Evolutionary conservation across 495 filamentous ascomycete species (phyloP), one percentile per base, ranked within the genome.

Genomic region (Tuber borchii): DNA sequence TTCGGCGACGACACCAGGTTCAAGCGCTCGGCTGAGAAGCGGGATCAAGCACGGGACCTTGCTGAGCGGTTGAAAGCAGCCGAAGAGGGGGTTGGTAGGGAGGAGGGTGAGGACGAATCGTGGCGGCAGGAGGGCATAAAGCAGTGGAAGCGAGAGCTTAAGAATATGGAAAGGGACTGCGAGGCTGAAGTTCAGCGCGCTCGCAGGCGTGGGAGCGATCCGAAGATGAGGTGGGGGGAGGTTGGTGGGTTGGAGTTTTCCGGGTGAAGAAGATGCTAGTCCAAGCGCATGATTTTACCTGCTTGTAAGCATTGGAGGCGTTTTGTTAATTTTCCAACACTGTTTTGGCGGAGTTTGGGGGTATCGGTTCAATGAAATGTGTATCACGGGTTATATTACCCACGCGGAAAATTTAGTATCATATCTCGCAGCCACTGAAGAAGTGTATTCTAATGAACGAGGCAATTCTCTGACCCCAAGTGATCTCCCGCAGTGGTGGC

Each of bases 1-100:
- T 95, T 94, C 79, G 92, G 89, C 9, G 87, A 88, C 1, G 85
- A 88, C 34, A 83, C 85, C 0, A 83, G 87, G 73, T 92, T 87
- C 68, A 80, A 86, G 14, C 79, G 81, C 0, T 93, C 85, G 75
- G 83, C 86, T 22, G 83, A 85, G 42, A 71, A 86, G 46, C 82
- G 85, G 46, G 78, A 83, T 10, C 77, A 85, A 75, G 85, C 85
- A 69, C 70, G 84, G 6, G 79, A 86, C 31, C 78, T 87, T 31
- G 84, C 89, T 71, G 77, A 86, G n/a, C 86, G 89, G 68, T 69
- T 91, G 70, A 79, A 84, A n/a, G 82, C 86, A 5, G 89, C 81
- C 42, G 76, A 80, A n/a, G 76, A 83, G 85, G 87, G 79, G 45
- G 56, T 65, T 12, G 45, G 74, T 2, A 44, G 74, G 71, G n/a